A percentile compares a stretch with the other conserved stretches of the same genome.
These are phyloP conservation scores for Neurospora tetrasperma DNA, from an alignment of 495 filamentous ascomycete genomes.

Conservation along the genomic window DNA sequence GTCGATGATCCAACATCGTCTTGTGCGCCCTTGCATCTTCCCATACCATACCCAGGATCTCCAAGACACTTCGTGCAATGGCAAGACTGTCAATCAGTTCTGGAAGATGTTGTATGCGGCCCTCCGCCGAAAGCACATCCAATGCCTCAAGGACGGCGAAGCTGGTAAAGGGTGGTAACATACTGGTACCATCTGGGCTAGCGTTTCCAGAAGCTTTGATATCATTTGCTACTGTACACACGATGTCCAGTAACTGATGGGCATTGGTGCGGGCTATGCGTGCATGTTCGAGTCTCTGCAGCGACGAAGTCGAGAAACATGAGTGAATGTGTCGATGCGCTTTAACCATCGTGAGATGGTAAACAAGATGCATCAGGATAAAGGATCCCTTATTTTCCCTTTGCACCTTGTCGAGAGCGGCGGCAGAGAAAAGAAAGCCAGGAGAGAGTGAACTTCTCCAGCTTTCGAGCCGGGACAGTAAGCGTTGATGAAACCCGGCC, in stretches of 20 bases:
- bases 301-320: conserved; percentile 3
- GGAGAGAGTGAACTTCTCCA: conserved; percentile 35
- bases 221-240: conserved; percentile 11
- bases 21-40: conserved; percentile 13
- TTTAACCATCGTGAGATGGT: conserved; percentile 50
- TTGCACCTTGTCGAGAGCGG: conserved; percentile 37
- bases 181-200: conserved; percentile 2
- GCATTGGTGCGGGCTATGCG: background rate
- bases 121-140: conserved; percentile 21
- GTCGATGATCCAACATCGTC: conserved; percentile 15
- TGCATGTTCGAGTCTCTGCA: conserved; percentile 12
- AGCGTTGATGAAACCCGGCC: conserved; percentile 40
- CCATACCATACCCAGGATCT: conserved; percentile 13
- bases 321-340: conserved; percentile 46
- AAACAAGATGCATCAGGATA: conserved; percentile 50
- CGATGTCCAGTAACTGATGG: conserved; percentile 11
- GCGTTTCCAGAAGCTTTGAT: background rate
- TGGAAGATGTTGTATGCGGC: conserved; percentile 10
- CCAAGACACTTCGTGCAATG: conserved; percentile 14
- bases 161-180: conserved; percentile 14
- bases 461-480: conserved; percentile 43
- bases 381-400: conserved; percentile 33
- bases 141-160: conserved; percentile 17
- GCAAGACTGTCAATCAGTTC: conserved; percentile 12
- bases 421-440: conserved; percentile 33